Percentiles rank a stretch among this genome's conserved stretches.
phyloP scores from a whole-genome alignment of 2,329 filamentous ascomycete species.

The Cyphellophora attinorum region DNA sequence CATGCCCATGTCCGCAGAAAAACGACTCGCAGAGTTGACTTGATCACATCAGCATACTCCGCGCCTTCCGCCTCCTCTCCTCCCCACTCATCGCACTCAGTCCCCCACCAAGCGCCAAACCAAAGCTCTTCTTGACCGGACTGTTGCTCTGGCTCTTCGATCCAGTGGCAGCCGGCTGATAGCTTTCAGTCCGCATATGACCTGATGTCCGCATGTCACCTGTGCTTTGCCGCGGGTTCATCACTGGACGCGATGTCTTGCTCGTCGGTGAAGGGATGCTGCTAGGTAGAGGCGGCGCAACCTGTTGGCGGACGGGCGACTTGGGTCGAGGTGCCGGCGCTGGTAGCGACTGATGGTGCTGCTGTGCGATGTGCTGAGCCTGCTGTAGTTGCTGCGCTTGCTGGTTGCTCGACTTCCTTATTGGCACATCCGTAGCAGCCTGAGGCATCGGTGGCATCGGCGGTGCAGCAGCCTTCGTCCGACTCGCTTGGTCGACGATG shows the following conservation, averaged over 20 bases:
- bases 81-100: conserved; percentile 7
- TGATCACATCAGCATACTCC: conserved; percentile 15
- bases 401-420: background rate
- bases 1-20: too few species aligned
- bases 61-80: conserved; percentile 16
- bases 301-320: conserved; percentile 1
- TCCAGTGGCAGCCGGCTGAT: conserved; percentile 11
- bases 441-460: conserved; percentile 1
- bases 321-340: conserved; percentile 1
- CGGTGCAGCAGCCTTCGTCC: conserved; percentile 1
- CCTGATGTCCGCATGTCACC: conserved; percentile 18
- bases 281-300: background rate
- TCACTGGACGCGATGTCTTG: conserved; percentile 3
- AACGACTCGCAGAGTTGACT: too few species aligned
- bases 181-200: conserved; percentile 18
- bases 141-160: conserved; percentile 14
- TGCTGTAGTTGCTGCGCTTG: conserved; percentile 8
- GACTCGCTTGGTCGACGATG: conserved; percentile 10
- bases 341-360: conserved; percentile 2
- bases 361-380: conserved; percentile 6
- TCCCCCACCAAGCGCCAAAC: conserved; percentile 2
- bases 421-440: too few species aligned
- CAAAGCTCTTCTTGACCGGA: conserved; percentile 11
- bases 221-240: conserved; percentile 5
- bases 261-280: background rate